Conservation (phyloP, 805 yeast genomes). For the Ogataea pignaliae region DNA sequence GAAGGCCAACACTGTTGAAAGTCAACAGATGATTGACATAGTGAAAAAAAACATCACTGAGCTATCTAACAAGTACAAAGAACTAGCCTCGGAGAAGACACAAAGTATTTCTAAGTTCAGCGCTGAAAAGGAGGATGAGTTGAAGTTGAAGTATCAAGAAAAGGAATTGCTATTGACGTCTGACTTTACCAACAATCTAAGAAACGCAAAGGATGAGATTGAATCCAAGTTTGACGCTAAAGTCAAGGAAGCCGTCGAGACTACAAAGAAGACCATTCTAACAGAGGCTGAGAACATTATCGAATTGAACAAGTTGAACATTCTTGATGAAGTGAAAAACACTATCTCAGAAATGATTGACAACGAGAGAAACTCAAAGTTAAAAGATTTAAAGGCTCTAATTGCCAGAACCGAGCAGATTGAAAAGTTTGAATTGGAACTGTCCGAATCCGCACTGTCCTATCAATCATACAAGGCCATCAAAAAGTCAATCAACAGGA, state of each 20-base stretch:
- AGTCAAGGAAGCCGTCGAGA: constrained; percentile 60
- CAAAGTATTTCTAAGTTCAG: constrained; percentile 19
- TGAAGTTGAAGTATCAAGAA: constrained; percentile 26
- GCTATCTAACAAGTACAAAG: constrained; percentile 20
- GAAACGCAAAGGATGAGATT: constrained; percentile 54
- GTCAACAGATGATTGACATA: constrained; percentile 18
- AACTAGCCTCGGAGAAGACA: constrained; percentile 16
- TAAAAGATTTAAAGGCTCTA: constrained; percentile 62
- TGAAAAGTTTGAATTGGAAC: constrained; percentile 45
- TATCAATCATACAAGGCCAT: constrained; percentile 35
- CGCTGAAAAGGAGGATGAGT: constrained; percentile 28
- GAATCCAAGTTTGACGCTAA: constrained; percentile 55
- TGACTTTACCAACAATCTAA: constrained; percentile 56
- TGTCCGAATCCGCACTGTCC: constrained; percentile 38
- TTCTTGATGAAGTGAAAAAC: constrained; percentile 61
- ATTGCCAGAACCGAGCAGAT: constrained; percentile 50
- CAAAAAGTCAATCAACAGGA: constrained; percentile 40
- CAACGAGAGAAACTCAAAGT: constrained; percentile 72
- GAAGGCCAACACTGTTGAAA: constrained; percentile 16
- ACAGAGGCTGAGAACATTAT: constrained; percentile 74
- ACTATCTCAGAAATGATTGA: constrained; percentile 58
- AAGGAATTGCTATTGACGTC: constrained; percentile 50
- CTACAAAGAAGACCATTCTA: constrained; percentile 58
- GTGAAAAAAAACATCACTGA: constrained; percentile 18
- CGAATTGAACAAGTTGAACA: constrained; percentile 59